These are phyloP conservation scores for Phialemoniopsis sp. DNA, from an alignment of 2,329 filamentous ascomycete genomes.

Conservation along the genomic window DNA sequence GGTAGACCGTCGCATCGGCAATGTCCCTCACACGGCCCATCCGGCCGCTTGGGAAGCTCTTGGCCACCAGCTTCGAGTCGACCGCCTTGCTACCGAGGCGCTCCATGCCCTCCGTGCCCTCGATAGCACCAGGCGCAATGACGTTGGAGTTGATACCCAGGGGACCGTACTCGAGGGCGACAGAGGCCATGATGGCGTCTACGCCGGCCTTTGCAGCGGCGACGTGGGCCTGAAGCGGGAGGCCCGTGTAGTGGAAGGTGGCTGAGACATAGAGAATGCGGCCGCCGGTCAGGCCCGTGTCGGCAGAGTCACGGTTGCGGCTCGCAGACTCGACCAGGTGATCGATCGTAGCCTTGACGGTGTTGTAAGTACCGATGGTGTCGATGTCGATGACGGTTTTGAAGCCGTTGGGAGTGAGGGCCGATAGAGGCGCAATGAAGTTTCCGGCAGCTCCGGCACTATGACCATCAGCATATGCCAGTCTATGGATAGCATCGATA, in stretches of 20 bases:
- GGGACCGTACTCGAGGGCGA: constrained; percentile 87
- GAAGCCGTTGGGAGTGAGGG: constrained; percentile 84
- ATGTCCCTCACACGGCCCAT: constrained; percentile 82
- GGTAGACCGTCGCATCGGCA: constrained; percentile 83
- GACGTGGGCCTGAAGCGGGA: constrained; percentile 85
- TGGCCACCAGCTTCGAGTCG: constrained; percentile 25
- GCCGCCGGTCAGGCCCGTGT: constrained; percentile 67
- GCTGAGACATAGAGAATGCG: constrained; percentile 88
- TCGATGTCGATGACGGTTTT: constrained; percentile 96
- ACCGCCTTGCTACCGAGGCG: constrained; percentile 45
- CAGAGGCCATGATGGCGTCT: constrained; percentile 74
- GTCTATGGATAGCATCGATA: too few species aligned
- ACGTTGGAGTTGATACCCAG: constrained; percentile 83
- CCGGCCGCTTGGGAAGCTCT: constrained; percentile 66
- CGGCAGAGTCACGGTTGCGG: constrained; percentile 50
- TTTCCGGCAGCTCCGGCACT: constrained; percentile 94
- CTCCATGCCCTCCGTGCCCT: constrained; percentile 75
- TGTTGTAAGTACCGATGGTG: constrained; percentile 90
- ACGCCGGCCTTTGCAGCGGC: constrained; percentile 87
- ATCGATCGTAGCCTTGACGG: constrained; percentile 84
- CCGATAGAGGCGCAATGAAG: constrained; percentile 81
- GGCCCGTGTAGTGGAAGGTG: constrained; percentile 85
- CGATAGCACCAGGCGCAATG: constrained; percentile 83
- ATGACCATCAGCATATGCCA: constrained; percentile 1
- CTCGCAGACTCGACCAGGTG: constrained; percentile 72